phyloP scores from a whole-genome alignment of 2,329 filamentous ascomycete genomes.

The Zymoseptoria crescenta region DNA sequence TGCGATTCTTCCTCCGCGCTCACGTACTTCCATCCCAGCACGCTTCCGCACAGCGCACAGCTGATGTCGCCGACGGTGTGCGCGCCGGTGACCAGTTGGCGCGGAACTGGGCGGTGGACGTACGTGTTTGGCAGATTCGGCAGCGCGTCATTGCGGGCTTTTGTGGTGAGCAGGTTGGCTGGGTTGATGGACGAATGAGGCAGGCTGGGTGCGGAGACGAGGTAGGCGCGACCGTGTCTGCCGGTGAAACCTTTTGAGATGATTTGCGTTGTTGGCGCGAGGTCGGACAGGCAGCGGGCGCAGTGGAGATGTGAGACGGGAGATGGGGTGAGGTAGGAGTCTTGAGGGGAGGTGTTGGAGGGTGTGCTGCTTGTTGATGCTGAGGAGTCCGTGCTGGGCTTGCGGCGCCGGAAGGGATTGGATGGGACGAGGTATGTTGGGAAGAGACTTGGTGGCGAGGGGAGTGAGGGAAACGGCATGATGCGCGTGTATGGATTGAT shows the following conservation, averaged over 20 bases:
- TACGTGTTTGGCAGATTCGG: conserved; percentile 51
- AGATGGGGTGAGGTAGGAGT: conserved; percentile 35
- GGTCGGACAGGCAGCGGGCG: conserved; percentile 50
- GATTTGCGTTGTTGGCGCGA: conserved; percentile 52
- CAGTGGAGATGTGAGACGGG: conserved; percentile 48
- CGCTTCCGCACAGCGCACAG: conserved; percentile 48
- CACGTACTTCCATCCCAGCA: conserved; percentile 59
- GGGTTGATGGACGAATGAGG: conserved; percentile 22
- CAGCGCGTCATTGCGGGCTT: conserved; percentile 22
- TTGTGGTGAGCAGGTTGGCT: conserved; percentile 14
- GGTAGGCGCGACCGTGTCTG: conserved; percentile 56
- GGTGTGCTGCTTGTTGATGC: conserved; percentile 25
- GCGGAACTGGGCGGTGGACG: conserved; percentile 48
- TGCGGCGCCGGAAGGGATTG: conserved; percentile 40
- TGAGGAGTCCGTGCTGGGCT: conserved; percentile 33
- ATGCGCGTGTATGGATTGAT: not conserved
- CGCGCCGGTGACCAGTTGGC: conserved; percentile 55
- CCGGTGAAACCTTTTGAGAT: conserved; percentile 60
- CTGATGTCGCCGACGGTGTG: conserved; percentile 56
- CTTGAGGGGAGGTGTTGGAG: conserved; percentile 13
- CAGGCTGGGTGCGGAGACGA: conserved; percentile 44
- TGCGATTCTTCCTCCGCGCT: conserved; percentile 54
- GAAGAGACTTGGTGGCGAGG: conserved; percentile 36
- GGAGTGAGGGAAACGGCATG: conserved; percentile 23
- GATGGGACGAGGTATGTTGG: conserved; percentile 46